These are phyloP conservation scores for Sporothrix pallida DNA, from an alignment of 2,329 filamentous ascomycete genomes.

Conservation along the genomic window DNA sequence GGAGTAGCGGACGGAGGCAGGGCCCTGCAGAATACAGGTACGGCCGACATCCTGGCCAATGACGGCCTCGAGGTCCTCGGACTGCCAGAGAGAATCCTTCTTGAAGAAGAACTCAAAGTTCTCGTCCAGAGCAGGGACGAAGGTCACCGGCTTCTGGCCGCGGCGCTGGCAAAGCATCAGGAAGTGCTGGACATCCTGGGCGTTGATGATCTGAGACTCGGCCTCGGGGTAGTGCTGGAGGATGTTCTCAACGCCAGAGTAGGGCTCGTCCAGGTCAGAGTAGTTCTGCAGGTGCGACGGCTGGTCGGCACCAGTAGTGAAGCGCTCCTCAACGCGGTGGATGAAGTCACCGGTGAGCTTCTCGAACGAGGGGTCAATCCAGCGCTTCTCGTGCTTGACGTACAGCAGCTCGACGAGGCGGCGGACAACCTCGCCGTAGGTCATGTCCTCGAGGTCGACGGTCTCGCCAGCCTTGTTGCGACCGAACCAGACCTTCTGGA, in stretches of 20 bases:
- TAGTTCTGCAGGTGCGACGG: slow-evolving; percentile 89
- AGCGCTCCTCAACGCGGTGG: slow-evolving; percentile 94
- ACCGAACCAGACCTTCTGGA: slow-evolving; percentile 97
- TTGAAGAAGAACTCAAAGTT: slow-evolving; percentile 99
- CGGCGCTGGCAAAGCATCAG: slow-evolving; percentile 88
- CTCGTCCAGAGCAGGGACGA: slow-evolving; percentile 92
- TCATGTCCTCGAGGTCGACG: slow-evolving; percentile 94
- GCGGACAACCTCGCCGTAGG: slow-evolving; percentile 84
- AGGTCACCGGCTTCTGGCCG: slow-evolving; percentile 94
- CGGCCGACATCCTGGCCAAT: slow-evolving; percentile 94
- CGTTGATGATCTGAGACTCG: slow-evolving; percentile 90
- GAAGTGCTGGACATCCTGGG: slow-evolving; percentile 98
- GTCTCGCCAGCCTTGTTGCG: slow-evolving; percentile 79
- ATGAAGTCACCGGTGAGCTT: slow-evolving; percentile 93
- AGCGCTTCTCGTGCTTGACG: slow-evolving; percentile 85
- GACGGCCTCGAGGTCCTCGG: slow-evolving; percentile 94
- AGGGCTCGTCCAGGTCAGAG: slow-evolving; percentile 83
- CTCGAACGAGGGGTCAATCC: slow-evolving; percentile 86
- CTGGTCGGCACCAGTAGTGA: slow-evolving; percentile 73
- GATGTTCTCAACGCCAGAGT: slow-evolving; percentile 76
- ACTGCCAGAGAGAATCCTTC: slow-evolving; percentile 99
- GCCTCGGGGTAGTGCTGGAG: slow-evolving; percentile 84
- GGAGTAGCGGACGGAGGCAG: slow-evolving; percentile 89
- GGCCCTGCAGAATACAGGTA: slow-evolving; percentile 95
- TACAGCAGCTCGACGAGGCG: slow-evolving; percentile 91